Evolutionary conservation across 78 protist genomes (phyloP), one percentile per base, ranked within the genome.

Genomic region (Andalucia godoyi): DNA sequence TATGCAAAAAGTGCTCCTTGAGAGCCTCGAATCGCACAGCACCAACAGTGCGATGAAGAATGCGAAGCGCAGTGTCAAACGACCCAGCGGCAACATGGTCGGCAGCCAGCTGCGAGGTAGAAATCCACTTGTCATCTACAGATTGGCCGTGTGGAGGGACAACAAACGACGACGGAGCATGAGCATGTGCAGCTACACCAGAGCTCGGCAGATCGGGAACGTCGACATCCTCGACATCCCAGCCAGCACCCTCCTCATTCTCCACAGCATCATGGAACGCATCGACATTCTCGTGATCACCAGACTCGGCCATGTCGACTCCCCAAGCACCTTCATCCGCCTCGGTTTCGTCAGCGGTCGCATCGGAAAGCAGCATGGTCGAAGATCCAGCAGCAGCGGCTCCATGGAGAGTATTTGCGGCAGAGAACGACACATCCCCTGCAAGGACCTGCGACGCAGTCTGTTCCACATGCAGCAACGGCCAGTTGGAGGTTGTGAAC

Each of bases 401-500:
- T 42, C 47, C 47, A 13, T 42, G 25, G 47, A 13, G 47, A 42
- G 47, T 13, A 13, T 42, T 13, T 10, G 47, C 47, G 47, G 10
- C 47, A 10, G 47, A 42, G 47, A 13, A 42, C 47, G 47, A 42
- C 25, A 10, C 47, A 10, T 13, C 10, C 25, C 47, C 47, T 10
- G 25, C 47, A 17, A 13, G 25, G 13, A 13, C 47, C 10, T 13
- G 25, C 47, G 47, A 42, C 13, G 47, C 25, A 42, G 47, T 10
- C 47, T 10, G 47, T 13, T 10, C n/a, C 15, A 77, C 72, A 17
- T 42, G 30, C 27, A 90, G 76, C 21, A 83, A 75, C 38, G 95
- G 95, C 95, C 95, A 90, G 68, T 89, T 89, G 23, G 21, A 6
- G n/a, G n/a, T n/a, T n/a, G n/a, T n/a, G n/a, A n/a, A n/a, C n/a